These are phyloP conservation scores for Salisapilia sapeloensis DNA, from an alignment of 352 stramenopile species.

Conservation along the genomic window DNA sequence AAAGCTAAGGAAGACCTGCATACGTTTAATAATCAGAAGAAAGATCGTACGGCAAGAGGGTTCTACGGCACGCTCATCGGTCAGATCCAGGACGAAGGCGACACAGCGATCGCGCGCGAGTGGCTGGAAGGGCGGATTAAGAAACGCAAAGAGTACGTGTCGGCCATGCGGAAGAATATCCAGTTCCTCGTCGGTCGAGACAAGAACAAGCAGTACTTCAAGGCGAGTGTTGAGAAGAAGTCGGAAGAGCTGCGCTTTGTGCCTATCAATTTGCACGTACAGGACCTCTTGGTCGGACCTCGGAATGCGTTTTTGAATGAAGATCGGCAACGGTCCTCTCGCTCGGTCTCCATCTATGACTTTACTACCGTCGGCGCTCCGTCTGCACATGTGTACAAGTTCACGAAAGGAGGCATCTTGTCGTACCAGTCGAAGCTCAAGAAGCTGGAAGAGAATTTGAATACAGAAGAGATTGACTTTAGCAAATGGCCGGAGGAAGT, in stretches of 20 bases:
- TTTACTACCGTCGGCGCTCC: constrained; percentile 76
- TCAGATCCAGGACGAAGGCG: constrained; percentile 75
- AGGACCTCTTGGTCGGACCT: constrained; percentile 68
- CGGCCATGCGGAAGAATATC: constrained; percentile 64
- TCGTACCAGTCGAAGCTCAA: constrained; percentile 60
- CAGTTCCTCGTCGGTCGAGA: constrained; percentile 75
- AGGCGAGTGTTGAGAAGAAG: constrained; percentile 79
- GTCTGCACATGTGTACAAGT: constrained; percentile 73
- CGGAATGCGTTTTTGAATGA: constrained; percentile 78
- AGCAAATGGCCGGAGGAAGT: constrained; percentile 69
- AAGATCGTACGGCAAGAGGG: constrained; percentile 60
- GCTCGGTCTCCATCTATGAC: constrained; percentile 68
- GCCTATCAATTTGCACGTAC: constrained; percentile 78
- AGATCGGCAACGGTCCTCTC: constrained; percentile 51
- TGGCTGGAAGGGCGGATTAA: constrained; percentile 69
- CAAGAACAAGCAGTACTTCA: constrained; percentile 83
- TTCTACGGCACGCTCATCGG: constrained; percentile 80
- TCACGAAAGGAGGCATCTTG: constrained; percentile 73
- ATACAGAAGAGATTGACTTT: constrained; percentile 43
- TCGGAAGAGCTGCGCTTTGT: constrained; percentile 66
- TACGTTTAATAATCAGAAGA: constrained; percentile 72
- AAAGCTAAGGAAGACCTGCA: constrained; percentile 63
- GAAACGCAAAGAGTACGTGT: constrained; percentile 70
- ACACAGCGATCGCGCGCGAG: constrained; percentile 46
- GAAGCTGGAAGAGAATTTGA: constrained; percentile 67